phyloP scores from a whole-genome alignment of 768 basidiomycete species.

The Pisolithus marmoratus region DNA sequence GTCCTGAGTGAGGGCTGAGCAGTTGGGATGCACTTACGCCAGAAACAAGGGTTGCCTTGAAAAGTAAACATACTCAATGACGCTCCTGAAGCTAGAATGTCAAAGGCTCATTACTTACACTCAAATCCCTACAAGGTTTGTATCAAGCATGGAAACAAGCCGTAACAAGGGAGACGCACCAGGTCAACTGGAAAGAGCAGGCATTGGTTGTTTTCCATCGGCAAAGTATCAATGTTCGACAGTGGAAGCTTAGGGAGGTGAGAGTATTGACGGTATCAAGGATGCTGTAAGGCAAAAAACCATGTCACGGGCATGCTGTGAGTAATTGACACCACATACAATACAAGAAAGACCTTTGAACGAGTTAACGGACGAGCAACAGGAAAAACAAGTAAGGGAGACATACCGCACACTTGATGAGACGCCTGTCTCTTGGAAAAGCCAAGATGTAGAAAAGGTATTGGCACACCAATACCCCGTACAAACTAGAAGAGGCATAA shows the following conservation, averaged over 20 bases:
- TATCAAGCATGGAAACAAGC: not conserved
- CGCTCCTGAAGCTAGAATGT: not conserved
- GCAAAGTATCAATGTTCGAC: conserved; percentile 8
- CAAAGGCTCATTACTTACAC: not conserved
- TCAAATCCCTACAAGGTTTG: not conserved
- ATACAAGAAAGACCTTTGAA: not conserved
- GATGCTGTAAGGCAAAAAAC: not conserved
- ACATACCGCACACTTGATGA: conserved; percentile 13
- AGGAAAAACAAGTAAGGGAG: not conserved
- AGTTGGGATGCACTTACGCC: conserved; percentile 3
- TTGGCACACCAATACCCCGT: conserved; percentile 15
- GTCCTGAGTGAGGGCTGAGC: not conserved
- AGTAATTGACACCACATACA: not conserved
- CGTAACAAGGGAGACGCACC: conserved; percentile 2
- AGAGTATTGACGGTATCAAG: not conserved
- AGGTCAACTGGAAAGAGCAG: conserved; percentile 4
- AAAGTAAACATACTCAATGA: not conserved
- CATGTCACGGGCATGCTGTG: not conserved
- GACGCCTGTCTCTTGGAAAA: conserved; percentile 12
- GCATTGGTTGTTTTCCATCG: not conserved
- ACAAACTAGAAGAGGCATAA: conserved; percentile 9
- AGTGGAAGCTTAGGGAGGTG: not conserved
- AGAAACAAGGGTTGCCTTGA: not conserved
- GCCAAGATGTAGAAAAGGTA: conserved; percentile 11
- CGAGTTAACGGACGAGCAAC: not conserved